phyloP scores from a whole-genome alignment of 1,139 yeast genomes.

The Nakaseomyces bracarensis region DNA sequence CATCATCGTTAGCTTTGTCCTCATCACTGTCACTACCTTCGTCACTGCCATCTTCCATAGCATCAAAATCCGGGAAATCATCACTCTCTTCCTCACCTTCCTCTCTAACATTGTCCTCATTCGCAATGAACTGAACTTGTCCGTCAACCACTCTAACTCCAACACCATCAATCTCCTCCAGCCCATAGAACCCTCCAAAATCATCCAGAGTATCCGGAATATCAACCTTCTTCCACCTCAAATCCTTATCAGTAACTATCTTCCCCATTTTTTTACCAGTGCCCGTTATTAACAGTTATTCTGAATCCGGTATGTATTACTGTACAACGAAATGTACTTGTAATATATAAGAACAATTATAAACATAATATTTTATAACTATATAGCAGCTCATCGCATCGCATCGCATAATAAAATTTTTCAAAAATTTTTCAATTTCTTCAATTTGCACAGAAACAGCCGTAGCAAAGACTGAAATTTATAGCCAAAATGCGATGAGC shows the following conservation, averaged over 20 bases:
- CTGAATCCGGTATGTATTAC: too few species aligned
- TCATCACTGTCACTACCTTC: conserved; percentile 1
- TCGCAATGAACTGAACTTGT: conserved; percentile 50
- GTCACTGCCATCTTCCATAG: not conserved
- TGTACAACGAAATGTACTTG: too few species aligned
- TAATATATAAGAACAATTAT: too few species aligned
- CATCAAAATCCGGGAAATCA: conserved; percentile 7
- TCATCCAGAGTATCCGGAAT: conserved; percentile 80
- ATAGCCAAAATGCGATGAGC: too few species aligned
- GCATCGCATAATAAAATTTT: conserved; percentile 14
- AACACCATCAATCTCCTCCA: conserved; percentile 92
- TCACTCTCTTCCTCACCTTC: conserved; percentile 12
- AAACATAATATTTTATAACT: too few species aligned
- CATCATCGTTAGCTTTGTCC: conserved; percentile 15
- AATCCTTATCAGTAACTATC: conserved; percentile 36
- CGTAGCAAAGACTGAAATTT: not conserved
- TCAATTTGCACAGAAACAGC: conserved; percentile 6
- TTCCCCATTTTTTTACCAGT: conserved; percentile 8
- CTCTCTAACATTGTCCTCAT: conserved; percentile 33
- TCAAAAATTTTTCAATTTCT: conserved; percentile 7
- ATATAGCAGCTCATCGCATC: not conserved
- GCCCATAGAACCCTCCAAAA: conserved; percentile 82
- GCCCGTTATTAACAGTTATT: conserved; percentile 4
- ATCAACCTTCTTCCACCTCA: conserved; percentile 74
- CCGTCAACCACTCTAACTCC: conserved; percentile 62